Evolutionary conservation across 257 asterid species (phyloP), one percentile per base, ranked within the genome.

Genomic region (Jacaranda mimosifolia): DNA sequence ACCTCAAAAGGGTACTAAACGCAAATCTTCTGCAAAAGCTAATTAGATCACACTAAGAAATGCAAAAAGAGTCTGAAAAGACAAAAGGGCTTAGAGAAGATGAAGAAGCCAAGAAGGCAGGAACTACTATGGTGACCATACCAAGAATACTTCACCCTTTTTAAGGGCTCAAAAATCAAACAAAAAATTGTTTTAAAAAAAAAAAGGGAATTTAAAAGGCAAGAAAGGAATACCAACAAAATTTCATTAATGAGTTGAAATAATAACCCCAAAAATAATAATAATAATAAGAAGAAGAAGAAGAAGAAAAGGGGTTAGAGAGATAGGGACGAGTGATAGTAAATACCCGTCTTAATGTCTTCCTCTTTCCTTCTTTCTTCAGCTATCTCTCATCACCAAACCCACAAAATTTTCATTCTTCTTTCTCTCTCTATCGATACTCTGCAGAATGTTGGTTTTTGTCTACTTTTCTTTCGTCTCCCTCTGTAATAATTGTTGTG

Each of bases 311-410:
- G 55, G 46, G 13, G 83, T 59, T 79, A 74, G 83, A 79, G 46
- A 73, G 77, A 14, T 32, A 62, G 67, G 59, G 82, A 75, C 73
- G 87, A 78, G 88, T 82, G 76, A 84, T 55, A 87, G 85, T 82
- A 81, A 91, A 87, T 90, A 83, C 85, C 38, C 45, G 86, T 36
- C 57, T 76, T 76, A 43, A 62, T 36, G 17, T 59, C 68, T 67
- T 48, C 75, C 73, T 60, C 64, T 9, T 1, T 73, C 32, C 57
- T 40, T 40, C 18, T 49, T 49, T 38, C 65, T 63, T 43, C 72
- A 35, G 59, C 76, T 46, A 36, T 48, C 45, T 62, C 43, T 49
- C 74, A 48, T 68, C 78, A 77, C 79, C 79, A 64, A 72, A 79
- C 68, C 6, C 81, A 40, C 26, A 66, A 12, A 26, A 26, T 26